These are phyloP conservation scores for Tagetes patula DNA, from an alignment of 129 eudicot genomes.

Conservation along the genomic window DNA sequence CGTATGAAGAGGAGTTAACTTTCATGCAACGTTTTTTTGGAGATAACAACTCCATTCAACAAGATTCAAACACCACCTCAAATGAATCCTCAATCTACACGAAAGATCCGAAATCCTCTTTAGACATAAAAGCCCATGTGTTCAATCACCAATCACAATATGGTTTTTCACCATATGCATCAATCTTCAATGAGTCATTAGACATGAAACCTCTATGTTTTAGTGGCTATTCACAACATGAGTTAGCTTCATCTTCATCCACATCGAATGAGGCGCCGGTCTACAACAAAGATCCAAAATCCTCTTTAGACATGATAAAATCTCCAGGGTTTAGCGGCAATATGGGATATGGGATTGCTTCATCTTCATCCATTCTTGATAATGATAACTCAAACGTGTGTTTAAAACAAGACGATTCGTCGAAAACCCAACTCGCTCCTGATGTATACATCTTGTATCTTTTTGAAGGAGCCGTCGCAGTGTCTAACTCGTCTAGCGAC, in stretches of 20 bases:
- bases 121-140: conserved; percentile 14
- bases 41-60: conserved; percentile 13
- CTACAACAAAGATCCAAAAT: conserved; percentile 8
- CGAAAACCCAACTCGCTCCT: conserved; percentile 29
- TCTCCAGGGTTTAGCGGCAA: conserved; percentile 26
- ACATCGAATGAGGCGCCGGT: conserved; percentile 22
- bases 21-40: conserved; percentile 53
- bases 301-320: conserved; percentile 17
- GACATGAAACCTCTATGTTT: conserved; percentile 19
- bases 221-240: conserved; percentile 16
- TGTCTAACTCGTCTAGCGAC: conserved; percentile 21
- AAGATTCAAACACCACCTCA: conserved; percentile 20
- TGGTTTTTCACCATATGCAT: conserved; percentile 24
- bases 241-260: conserved; percentile 28
- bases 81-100: conserved; percentile 12
- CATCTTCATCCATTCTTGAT: conserved; percentile 30
- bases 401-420: conserved; percentile 24
- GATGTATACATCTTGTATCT: conserved; percentile 46
- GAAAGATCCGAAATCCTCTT: conserved; percentile 19
- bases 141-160: conserved; percentile 10
- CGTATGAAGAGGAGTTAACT: conserved; percentile 52
- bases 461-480: conserved; percentile 37
- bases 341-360: conserved; percentile 21
- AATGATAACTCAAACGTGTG: conserved; percentile 16
- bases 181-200: conserved; percentile 8